Evolutionary conservation across 2,329 filamentous ascomycete species (phyloP).

Genomic region (Colletotrichum tropicicola): DNA sequence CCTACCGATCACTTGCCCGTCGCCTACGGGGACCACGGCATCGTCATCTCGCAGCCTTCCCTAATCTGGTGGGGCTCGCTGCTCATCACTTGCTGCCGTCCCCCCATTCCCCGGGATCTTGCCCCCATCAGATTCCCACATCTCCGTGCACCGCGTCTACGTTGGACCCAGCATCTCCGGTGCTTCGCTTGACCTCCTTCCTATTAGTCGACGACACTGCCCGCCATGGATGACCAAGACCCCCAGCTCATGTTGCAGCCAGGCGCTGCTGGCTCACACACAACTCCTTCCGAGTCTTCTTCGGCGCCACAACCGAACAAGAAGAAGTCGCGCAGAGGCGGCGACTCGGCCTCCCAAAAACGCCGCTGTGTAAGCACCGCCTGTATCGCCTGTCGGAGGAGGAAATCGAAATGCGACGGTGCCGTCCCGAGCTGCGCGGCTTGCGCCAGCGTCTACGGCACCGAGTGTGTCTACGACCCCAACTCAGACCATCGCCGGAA

Average conservation of each 20-base stretch:
- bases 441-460: constrained; percentile 93
- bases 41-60: constrained; percentile 5
- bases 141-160: constrained; percentile 9
- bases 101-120: constrained; percentile 3
- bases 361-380: constrained; percentile 85
- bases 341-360: constrained; percentile 64
- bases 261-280: neutral
- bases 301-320: constrained; percentile 30
- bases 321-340: constrained; percentile 61
- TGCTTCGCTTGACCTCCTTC: neutral
- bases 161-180: constrained; percentile 14
- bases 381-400: constrained; percentile 80
- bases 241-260: neutral
- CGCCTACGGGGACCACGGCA: neutral
- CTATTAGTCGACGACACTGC: neutral
- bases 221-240: constrained; percentile 18
- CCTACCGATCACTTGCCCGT: neutral
- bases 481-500: constrained; percentile 96
- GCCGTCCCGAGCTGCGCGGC: constrained; percentile 91
- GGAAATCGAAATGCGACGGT: constrained; percentile 92
- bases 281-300: neutral
- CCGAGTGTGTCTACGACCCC: constrained; percentile 92
- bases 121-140: constrained; percentile 22
- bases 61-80: constrained; percentile 5
- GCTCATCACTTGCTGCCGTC: constrained; percentile 1